Conservation (phyloP, 768 basidiomycete genomes). For the Mycena crocata region DNA sequence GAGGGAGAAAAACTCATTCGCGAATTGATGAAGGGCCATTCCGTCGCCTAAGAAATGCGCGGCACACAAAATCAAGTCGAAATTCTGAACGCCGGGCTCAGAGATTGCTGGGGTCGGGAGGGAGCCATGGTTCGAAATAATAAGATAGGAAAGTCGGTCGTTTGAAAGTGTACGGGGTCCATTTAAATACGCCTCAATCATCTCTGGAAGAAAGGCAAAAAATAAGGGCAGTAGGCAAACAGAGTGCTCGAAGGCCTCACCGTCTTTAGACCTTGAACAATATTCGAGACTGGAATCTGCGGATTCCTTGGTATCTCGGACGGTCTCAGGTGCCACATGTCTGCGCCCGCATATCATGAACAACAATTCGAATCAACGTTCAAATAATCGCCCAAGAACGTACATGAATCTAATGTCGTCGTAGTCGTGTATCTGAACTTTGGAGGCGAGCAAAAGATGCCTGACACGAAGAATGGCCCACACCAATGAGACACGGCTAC, state of each 20-base stretch:
- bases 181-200: slow-evolving; percentile 80
- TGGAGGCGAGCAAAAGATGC: slow-evolving; percentile 79
- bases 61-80: slow-evolving; percentile 78
- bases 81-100: slow-evolving; percentile 46
- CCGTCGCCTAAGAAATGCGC: slow-evolving; percentile 88
- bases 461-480: slow-evolving; percentile 81
- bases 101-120: slow-evolving; percentile 31
- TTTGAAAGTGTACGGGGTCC: slow-evolving; percentile 80
- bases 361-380: slow-evolving; percentile 1
- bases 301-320: slow-evolving; percentile 56
- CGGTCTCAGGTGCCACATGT: slow-evolving; percentile 56
- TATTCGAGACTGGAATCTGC: slow-evolving; percentile 65
- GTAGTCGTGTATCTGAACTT: slow-evolving; percentile 69
- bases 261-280: slow-evolving; percentile 63
- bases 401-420: slow-evolving; percentile 77
- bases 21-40: slow-evolving; percentile 85
- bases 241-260: too few species aligned
- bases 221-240: not conserved
- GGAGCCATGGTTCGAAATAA: slow-evolving; percentile 52
- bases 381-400: too few species aligned
- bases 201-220: slow-evolving; percentile 48
- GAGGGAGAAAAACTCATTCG: slow-evolving; percentile 81
- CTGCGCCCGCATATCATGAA: slow-evolving; percentile 42
- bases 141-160: slow-evolving; percentile 72
- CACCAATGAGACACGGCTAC: slow-evolving; percentile 62